Base-by-base conservation (phyloP, 176 grass and related monocot species). In the Leersia perrieri region DNA sequence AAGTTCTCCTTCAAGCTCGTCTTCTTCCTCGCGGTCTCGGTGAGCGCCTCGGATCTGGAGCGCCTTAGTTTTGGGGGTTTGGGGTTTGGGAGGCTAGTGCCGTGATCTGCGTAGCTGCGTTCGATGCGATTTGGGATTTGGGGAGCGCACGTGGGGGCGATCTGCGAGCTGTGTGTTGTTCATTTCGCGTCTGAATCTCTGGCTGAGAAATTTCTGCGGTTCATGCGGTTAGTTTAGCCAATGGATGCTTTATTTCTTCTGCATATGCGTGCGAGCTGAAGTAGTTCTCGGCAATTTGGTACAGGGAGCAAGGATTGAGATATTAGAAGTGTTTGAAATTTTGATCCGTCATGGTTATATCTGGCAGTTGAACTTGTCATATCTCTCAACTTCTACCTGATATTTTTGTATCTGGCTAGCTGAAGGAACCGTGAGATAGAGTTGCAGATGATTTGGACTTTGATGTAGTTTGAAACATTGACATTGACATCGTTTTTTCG, bases 1-100 rank as follows among this genome's bases (percentile, higher is more conserved):
- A 99, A 93, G 85, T 99, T 99, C 88, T 99, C 96, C 20, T 98
- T 95, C 86, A 98, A 95, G 86, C 96, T 98, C 75, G 87, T 99
- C 55, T 99, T 87, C 92, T 95, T 91, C 87, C 96, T 99, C 30
- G 90, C 92, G 26, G 67, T 99, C 74, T 93, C 92, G 45, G 92
- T 95, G 78, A 87, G 73, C 33, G 3, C 20, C 33, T 68, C 20
- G 23, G 60, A 90, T 68, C 34, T 60, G 25, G 25, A 18, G 4
- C 6, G 30, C 30, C 67, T 3, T 13, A 16, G 47, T 33, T 49
- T 61, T 2, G 0, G 8, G 8, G 7, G 1, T 15, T 36, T 27
- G 16, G 20, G 18, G 23, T 23, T 53, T 39, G 4, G 9, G 15
- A 31, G 72, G 72, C 71, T 76, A 18, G 16, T 33, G 28, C 26